A percentile compares a stretch with the other conserved stretches of the same genome.
These are phyloP conservation scores for Lepidium campestre DNA, from an alignment of 441 rosid species.

Conservation along the genomic window DNA sequence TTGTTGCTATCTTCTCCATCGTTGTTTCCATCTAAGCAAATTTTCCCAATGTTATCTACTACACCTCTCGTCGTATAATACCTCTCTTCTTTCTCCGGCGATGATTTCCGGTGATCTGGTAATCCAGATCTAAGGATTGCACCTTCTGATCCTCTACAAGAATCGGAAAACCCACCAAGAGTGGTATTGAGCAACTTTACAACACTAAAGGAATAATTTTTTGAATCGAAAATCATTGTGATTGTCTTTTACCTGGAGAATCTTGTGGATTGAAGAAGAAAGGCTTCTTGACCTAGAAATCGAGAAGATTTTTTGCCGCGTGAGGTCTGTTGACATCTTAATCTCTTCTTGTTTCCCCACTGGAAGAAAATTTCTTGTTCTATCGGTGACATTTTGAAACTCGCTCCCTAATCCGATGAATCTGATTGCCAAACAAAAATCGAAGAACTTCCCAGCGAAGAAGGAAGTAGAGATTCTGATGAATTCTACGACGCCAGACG, in stretches of 20 bases:
- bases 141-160: slow-evolving; percentile 41
- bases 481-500: not conserved
- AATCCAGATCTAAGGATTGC: slow-evolving; percentile 25
- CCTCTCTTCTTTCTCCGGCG: slow-evolving; percentile 75
- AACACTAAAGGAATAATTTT: not conserved
- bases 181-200: not conserved
- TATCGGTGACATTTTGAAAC: slow-evolving; percentile 38
- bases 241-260: slow-evolving; percentile 45
- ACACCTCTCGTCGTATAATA: slow-evolving; percentile 77
- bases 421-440: not conserved
- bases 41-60: slow-evolving; percentile 54
- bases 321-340: slow-evolving; percentile 56
- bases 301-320: slow-evolving; percentile 44
- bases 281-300: slow-evolving; percentile 38
- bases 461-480: not conserved
- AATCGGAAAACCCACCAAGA: not conserved
- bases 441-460: not conserved
- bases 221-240: not conserved
- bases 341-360: slow-evolving; percentile 88
- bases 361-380: slow-evolving; percentile 67
- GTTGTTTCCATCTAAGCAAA: slow-evolving; percentile 31
- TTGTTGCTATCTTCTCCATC: slow-evolving; percentile 42
- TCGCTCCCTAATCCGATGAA: slow-evolving; percentile 13
- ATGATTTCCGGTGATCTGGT: slow-evolving; percentile 37
- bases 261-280: slow-evolving; percentile 46